These are phyloP conservation scores for Coelastrella sp. DNA, from an alignment of 139 green algal species.

Conservation along the genomic window DNA sequence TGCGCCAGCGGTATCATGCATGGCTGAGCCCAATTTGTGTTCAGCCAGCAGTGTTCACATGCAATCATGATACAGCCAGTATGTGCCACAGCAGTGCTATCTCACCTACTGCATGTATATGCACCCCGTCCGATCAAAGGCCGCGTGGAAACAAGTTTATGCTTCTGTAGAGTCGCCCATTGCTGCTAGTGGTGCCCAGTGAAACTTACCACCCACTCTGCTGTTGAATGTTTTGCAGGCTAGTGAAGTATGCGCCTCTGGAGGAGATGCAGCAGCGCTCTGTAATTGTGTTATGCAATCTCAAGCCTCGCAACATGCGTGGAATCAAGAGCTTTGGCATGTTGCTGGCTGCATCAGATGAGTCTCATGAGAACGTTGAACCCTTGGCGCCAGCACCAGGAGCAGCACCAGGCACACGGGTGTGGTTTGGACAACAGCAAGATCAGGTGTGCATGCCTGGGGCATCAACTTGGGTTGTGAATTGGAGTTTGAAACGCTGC, in stretches of 20 bases:
- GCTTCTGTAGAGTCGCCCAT: no score
- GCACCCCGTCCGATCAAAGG: no score
- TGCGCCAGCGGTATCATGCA: no score
- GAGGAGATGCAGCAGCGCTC: constrained; percentile 76
- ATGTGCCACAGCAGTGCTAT: no score
- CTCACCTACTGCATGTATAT: no score
- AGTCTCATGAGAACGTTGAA: constrained; percentile 76
- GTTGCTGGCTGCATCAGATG: constrained; percentile 81
- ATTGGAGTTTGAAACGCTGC: no score
- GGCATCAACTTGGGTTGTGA: no score
- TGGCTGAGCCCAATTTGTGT: no score
- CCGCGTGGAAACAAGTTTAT: no score
- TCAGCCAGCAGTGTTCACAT: no score
- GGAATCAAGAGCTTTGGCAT: constrained; percentile 87
- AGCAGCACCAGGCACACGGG: constrained; percentile 68
- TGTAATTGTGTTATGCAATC: constrained; percentile 86
- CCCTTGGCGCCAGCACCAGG: constrained; percentile 71
- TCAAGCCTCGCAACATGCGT: constrained; percentile 75
- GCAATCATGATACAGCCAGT: no score
- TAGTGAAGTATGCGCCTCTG: constrained; percentile 84
- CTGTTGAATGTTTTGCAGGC: constrained; percentile 8
- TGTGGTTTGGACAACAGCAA: constrained; percentile 70
- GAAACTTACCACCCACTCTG: not conserved
- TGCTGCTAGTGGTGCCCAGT: no score
- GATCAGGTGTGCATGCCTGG: constrained; percentile 46